phyloP scores from a whole-genome alignment of 208 protist genomes.

The Phytomonas francai region DNA sequence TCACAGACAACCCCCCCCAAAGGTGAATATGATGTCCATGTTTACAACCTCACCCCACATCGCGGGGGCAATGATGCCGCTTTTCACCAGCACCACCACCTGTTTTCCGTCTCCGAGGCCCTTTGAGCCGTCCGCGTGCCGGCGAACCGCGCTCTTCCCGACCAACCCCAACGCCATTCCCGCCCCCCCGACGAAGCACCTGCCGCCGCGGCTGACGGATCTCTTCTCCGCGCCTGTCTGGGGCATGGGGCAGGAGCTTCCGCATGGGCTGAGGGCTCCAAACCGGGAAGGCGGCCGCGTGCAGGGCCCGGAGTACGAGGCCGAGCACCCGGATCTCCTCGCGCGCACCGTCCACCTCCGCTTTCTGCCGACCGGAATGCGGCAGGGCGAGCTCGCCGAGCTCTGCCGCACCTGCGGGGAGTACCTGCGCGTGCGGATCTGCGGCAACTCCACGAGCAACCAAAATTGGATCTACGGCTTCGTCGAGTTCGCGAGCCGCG shows the following conservation, averaged over 20 bases:
- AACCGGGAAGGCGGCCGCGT: conserved; percentile 42
- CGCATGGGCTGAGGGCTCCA: conserved; percentile 62
- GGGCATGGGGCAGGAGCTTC: conserved; percentile 11
- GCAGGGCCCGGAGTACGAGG: conserved; percentile 29
- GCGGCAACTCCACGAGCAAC: conserved; percentile 41
- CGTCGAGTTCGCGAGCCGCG: conserved; percentile 46
- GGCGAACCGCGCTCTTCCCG: too few relatives aligned
- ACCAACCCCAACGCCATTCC: too few relatives aligned
- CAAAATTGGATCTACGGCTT: conserved; percentile 70
- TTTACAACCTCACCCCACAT: too few relatives aligned
- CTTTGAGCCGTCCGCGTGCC: too few relatives aligned
- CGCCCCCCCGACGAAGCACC: too few relatives aligned
- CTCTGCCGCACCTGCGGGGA: conserved; percentile 54
- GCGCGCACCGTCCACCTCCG: conserved; percentile 64
- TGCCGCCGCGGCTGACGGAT: too few relatives aligned
- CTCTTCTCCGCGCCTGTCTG: too few relatives aligned
- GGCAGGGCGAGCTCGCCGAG: conserved; percentile 49
- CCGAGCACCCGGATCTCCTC: conserved; percentile 37
- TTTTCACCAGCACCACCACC: too few relatives aligned
- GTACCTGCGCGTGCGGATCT: conserved; percentile 63
- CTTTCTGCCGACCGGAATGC: conserved; percentile 44
- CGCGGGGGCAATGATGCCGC: too few relatives aligned
- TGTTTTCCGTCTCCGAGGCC: too few relatives aligned
- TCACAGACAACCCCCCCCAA: too few relatives aligned
- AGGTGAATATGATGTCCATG: too few relatives aligned